Conservation (phyloP, 2,329 filamentous ascomycete species). For the Hypoxylon sp. region DNA sequence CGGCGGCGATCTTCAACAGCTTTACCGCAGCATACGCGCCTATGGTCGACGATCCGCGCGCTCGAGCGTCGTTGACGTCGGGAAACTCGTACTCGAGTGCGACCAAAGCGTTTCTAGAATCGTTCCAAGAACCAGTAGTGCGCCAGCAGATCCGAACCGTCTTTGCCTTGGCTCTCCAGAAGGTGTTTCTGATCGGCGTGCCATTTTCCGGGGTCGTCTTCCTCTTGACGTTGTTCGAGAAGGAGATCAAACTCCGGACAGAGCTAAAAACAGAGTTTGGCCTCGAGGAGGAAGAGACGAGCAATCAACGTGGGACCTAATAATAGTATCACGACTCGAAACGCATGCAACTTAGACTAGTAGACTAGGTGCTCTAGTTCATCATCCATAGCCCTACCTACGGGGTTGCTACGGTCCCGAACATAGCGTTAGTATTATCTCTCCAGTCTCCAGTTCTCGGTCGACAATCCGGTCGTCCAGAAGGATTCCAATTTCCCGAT, state of each 20-base stretch:
- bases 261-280: constrained; percentile 52
- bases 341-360: no score
- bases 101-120: constrained; percentile 31
- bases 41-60: constrained; percentile 19
- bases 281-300: constrained; percentile 42
- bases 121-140: constrained; percentile 21
- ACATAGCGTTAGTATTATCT: no score
- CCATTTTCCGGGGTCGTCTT: constrained; percentile 47
- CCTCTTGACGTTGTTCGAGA: constrained; percentile 46
- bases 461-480: no score
- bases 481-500: not conserved
- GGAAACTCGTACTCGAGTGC: constrained; percentile 37
- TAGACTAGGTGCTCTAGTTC: no score
- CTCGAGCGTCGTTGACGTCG: constrained; percentile 15
- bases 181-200: constrained; percentile 51
- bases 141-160: constrained; percentile 45
- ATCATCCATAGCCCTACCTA: no score
- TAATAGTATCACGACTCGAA: no score
- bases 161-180: constrained; percentile 47
- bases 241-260: constrained; percentile 49
- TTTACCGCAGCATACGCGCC: constrained; percentile 18
- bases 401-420: no score
- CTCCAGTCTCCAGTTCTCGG: no score
- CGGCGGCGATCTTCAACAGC: constrained; percentile 48
- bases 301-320: no score